These are phyloP conservation scores for Rhizopogon roseolus DNA, from an alignment of 768 basidiomycete species.

Conservation along the genomic window DNA sequence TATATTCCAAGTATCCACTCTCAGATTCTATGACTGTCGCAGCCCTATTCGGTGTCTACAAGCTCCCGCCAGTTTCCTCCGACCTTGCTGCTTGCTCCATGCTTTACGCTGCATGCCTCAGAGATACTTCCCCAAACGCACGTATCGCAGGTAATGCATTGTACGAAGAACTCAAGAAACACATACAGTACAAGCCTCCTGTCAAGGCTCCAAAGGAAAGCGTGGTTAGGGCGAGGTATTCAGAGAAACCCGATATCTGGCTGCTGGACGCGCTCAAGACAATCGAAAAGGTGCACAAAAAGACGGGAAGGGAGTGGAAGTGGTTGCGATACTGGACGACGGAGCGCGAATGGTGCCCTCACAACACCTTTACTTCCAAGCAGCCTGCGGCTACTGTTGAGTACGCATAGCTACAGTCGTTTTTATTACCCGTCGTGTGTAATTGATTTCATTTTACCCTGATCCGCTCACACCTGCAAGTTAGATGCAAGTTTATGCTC, in stretches of 20 bases:
- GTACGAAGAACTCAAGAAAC: constrained; percentile 34
- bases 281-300: constrained; percentile 28
- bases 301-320: constrained; percentile 17
- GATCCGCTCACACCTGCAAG: neutral
- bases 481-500: neutral
- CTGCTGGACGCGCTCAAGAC: constrained; percentile 31
- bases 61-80: constrained; percentile 45
- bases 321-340: constrained; percentile 23
- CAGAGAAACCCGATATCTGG: constrained; percentile 33
- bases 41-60: constrained; percentile 51
- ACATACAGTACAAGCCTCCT: constrained; percentile 18
- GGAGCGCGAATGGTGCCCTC: constrained; percentile 1
- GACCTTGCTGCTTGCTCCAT: constrained; percentile 57
- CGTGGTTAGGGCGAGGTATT: constrained; percentile 17
- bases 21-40: constrained; percentile 44
- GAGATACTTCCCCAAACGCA: constrained; percentile 36
- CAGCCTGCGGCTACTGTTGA: neutral
- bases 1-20: constrained; percentile 44
- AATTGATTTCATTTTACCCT: neutral
- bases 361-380: neutral
- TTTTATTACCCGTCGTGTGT: neutral
- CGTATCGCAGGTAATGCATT: constrained; percentile 36
- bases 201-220: constrained; percentile 14
- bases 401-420: neutral
- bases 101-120: constrained; percentile 51